Conservation (phyloP, 1,284 basidiomycete species). For the Schizophyllum amplum region DNA sequence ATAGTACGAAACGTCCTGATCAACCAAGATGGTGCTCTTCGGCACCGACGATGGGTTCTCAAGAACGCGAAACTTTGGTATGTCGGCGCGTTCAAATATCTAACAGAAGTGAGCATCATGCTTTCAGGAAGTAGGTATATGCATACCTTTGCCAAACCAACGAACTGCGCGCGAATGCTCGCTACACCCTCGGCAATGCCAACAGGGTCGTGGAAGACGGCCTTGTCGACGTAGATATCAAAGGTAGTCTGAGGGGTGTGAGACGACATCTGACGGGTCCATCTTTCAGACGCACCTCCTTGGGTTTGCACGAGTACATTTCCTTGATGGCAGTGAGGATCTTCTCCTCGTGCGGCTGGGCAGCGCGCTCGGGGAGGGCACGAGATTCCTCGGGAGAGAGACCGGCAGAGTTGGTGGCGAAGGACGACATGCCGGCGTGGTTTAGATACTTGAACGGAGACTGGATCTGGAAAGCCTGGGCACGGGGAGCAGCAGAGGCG, state of each 20-base stretch:
- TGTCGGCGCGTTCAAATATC: constrained; percentile 37
- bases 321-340: constrained; percentile 35
- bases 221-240: constrained; percentile 33
- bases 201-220: constrained; percentile 42
- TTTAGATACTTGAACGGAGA: neutral
- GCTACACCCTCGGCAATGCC: constrained; percentile 36
- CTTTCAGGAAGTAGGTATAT: neutral
- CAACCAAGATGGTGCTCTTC: constrained; percentile 34
- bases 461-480: neutral
- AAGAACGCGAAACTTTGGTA: constrained; percentile 35
- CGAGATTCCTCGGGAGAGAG: constrained; percentile 30
- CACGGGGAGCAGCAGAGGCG: neutral
- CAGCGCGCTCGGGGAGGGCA: constrained; percentile 27
- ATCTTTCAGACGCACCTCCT: constrained; percentile 19
- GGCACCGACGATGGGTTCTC: constrained; percentile 31
- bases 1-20: constrained; percentile 42
- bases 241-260: constrained; percentile 30
- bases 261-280: neutral
- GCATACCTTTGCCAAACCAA: constrained; percentile 36
- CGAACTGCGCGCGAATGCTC: constrained; percentile 38
- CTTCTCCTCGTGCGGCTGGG: constrained; percentile 28
- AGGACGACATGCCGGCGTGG: constrained; percentile 4
- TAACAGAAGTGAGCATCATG: constrained; percentile 10
- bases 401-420: constrained; percentile 31
- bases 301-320: constrained; percentile 38